These are phyloP conservation scores for Eutypella sp. DNA, from an alignment of 2,329 filamentous ascomycete genomes.

Conservation along the genomic window DNA sequence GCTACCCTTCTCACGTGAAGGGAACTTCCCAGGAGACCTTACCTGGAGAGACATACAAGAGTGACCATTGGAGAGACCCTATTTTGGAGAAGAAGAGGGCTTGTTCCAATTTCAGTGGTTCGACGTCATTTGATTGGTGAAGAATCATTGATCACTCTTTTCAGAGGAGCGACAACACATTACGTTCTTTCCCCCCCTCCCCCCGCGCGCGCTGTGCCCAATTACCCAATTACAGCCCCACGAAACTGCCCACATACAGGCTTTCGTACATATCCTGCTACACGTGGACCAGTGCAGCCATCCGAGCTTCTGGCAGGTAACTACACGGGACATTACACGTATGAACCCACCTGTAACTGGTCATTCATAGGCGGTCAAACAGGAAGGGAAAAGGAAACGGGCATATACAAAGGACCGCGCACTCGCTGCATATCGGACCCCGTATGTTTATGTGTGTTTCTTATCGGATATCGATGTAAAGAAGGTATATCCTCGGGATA, in stretches of 20 bases:
- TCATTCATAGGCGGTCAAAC: background rate
- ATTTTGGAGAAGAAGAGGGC: background rate
- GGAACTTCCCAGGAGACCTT: background rate
- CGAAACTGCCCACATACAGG: background rate
- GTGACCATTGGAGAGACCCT: no score
- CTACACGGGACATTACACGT: background rate
- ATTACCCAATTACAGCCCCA: slow-evolving; percentile 1
- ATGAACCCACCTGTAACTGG: background rate
- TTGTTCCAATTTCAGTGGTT: background rate
- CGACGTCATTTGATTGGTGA: slow-evolving; percentile 1
- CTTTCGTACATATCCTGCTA: background rate
- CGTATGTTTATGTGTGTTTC: no score
- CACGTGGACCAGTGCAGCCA: slow-evolving; percentile 1
- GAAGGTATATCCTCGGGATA: background rate
- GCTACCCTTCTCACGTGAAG: background rate
- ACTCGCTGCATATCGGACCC: no score
- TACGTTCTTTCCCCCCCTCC: background rate
- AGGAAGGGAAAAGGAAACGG: background rate
- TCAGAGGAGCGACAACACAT: background rate
- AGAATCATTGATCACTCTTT: no score
- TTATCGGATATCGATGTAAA: background rate
- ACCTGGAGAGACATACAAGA: no score
- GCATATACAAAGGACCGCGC: background rate
- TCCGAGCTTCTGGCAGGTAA: background rate
- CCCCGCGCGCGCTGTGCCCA: no score